A percentile compares a stretch with the other conserved stretches of the same genome.
Conservation (phyloP, 306 rosid species). For the Cucumis melo region DNA sequence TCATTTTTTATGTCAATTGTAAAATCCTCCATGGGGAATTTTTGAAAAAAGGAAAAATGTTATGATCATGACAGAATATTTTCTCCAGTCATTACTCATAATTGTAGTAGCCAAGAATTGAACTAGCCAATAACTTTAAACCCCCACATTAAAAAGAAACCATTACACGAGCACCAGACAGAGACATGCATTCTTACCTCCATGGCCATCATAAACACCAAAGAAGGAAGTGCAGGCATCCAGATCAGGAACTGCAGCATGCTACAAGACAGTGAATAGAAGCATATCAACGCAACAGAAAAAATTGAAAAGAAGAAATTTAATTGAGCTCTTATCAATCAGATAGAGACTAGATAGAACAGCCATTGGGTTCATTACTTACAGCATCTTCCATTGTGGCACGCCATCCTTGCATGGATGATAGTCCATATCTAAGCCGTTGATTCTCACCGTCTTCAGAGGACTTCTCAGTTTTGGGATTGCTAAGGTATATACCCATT, state of each 20-base stretch:
- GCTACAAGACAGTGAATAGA: conserved; percentile 35
- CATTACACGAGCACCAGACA: background rate
- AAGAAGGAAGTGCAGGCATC: conserved; percentile 82
- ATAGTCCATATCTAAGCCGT: conserved; percentile 61
- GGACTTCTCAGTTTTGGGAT: conserved; percentile 80
- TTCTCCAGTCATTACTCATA: background rate
- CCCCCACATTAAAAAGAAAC: background rate
- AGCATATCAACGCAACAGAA: background rate
- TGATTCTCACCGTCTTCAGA: conserved; percentile 81
- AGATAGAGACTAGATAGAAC: background rate
- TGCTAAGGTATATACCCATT: conserved; percentile 93
- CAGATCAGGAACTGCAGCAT: conserved; percentile 87
- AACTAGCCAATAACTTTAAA: background rate
- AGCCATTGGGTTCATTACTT: conserved; percentile 28
- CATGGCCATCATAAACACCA: conserved; percentile 97
- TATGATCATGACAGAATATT: background rate
- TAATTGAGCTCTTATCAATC: background rate
- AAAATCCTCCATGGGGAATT: background rate
- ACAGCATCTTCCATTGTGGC: conserved; percentile 99
- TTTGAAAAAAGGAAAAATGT: background rate
- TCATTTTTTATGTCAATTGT: background rate
- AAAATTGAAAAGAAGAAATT: background rate
- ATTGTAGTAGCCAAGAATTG: background rate
- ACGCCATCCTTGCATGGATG: conserved; percentile 99
- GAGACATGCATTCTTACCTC: conserved; percentile 53